Base-by-base conservation (phyloP, 2,329 filamentous ascomycete genomes). In the Fusarium keratoplasticum region DNA sequence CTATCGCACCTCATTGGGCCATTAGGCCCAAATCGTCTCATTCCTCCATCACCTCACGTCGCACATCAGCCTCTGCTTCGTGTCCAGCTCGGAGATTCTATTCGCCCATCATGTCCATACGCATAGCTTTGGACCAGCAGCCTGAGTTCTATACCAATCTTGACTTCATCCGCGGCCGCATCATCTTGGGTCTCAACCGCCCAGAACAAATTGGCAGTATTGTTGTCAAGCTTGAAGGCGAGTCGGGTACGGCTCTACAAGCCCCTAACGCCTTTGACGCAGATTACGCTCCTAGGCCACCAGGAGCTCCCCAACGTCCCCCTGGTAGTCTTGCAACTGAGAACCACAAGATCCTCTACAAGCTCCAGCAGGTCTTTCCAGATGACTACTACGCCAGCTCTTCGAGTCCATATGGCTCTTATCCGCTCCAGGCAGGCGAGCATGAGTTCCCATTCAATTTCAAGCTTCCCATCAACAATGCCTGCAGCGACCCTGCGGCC, bases 151-250 rank as follows among this genome's bases (percentile, higher is more conserved):
- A 93, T 82, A 96, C 94, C 61, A 96, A 96, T 80, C 90, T 95
- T 77, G 94, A 96, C 82, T 84, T 89, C 70, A 88, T 96, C 69
- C 87, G 86, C 33, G 94, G 94, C 63, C 86, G 87, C 68, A 83
- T 92, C 31, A 79, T 90, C 59, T 82, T 92, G 33, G 81, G 78
- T 22, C 83, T 92, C 72, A 90, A 88, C 61, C 92, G 92, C 73
- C 84, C 93, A 63, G 94, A 96, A 81, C 87, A 89, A 65, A 87
- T 96, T 59, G 90, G 90, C 58, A 93, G 91, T 61, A 91, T 96
- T 72, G 87, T 94, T 40, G 93, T 96, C 78, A 96, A 96, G 85
- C 89, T 96, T 35, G 94, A 96, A 80, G 94, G 94, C 75, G 93
- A 96, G 83, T 91, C 91, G 57, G 88, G 88, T 71, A 95, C 93